Conservation (phyloP, 2,329 filamentous ascomycete species). For the Kalaharituber pfeilii region DNA sequence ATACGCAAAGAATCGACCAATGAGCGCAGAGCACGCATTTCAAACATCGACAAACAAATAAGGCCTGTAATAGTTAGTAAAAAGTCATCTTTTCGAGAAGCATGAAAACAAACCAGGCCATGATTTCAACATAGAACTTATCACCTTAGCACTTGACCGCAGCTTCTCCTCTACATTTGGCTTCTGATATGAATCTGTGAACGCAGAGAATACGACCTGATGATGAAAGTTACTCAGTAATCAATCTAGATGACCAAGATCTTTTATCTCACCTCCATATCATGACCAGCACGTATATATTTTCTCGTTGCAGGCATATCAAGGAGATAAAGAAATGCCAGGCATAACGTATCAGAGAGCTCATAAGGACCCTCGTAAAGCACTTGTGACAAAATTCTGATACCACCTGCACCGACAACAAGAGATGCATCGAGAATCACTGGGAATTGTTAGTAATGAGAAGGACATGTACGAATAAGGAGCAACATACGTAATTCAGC, state of each 20-base stretch:
- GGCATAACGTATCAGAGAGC: constrained; percentile 72
- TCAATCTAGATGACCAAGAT: no score
- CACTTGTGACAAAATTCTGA: constrained; percentile 77
- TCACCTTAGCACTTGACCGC: constrained; percentile 81
- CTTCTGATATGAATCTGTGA: constrained; percentile 56
- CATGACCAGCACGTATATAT: constrained; percentile 73
- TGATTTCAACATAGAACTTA: constrained; percentile 74
- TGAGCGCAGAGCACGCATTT: constrained; percentile 69
- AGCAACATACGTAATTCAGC: constrained; percentile 50
- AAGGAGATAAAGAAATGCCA: constrained; percentile 75
- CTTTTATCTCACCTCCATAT: constrained; percentile 68
- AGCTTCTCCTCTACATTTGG: constrained; percentile 41
- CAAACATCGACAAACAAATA: constrained; percentile 71
- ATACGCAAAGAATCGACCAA: constrained; percentile 45
- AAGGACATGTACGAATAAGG: not conserved
- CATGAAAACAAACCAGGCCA: constrained; percentile 46
- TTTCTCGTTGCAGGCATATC: constrained; percentile 66
- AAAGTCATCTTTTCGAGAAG: not conserved
- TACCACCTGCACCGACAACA: constrained; percentile 64
- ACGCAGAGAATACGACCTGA: constrained; percentile 56
- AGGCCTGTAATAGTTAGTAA: constrained; percentile 33
- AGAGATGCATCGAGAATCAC: constrained; percentile 68
- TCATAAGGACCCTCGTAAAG: constrained; percentile 82
- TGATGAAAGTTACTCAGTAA: not conserved
- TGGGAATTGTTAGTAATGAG: not conserved